These are phyloP conservation scores for Emericellopsis cladophorae DNA, from an alignment of 2,329 filamentous ascomycete species.

Conservation along the genomic window DNA sequence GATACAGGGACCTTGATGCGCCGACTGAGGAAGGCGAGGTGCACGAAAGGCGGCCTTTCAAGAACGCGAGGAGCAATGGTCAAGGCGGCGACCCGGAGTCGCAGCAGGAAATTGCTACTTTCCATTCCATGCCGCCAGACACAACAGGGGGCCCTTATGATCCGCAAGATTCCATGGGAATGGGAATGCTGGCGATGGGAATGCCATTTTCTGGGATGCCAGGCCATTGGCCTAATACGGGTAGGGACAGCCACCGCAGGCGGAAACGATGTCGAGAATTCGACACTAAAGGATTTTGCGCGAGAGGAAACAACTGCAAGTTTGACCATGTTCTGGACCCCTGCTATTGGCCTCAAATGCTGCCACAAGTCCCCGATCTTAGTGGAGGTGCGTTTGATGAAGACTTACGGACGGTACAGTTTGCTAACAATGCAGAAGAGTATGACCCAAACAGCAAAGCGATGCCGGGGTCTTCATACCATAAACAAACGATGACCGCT, in stretches of 20 bases:
- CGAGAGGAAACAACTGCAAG: slow-evolving; percentile 51
- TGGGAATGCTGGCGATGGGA: slow-evolving; percentile 45
- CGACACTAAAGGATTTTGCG: slow-evolving; percentile 60
- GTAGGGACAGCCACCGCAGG: slow-evolving; percentile 12
- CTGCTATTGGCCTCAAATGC: background rate
- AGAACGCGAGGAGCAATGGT: slow-evolving; percentile 1
- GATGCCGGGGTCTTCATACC: slow-evolving; percentile 5
- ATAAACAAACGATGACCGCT: slow-evolving; percentile 2
- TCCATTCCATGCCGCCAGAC: slow-evolving; percentile 6
- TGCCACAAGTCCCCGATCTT: no score
- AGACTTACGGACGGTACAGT: no score
- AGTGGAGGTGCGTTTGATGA: no score
- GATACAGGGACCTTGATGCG: slow-evolving; percentile 14
- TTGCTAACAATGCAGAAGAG: slow-evolving; percentile 8
- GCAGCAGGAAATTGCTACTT: background rate
- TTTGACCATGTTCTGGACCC: slow-evolving; percentile 45
- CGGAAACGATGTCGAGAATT: slow-evolving; percentile 52
- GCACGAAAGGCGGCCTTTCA: background rate
- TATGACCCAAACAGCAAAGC: slow-evolving; percentile 18
- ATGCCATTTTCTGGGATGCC: slow-evolving; percentile 26
- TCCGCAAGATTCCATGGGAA: slow-evolving; percentile 34
- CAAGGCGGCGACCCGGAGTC: background rate
- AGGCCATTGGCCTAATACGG: slow-evolving; percentile 17
- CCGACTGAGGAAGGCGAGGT: slow-evolving; percentile 1
- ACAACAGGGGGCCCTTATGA: no score